phyloP scores from a whole-genome alignment of 1,139 yeast genomes.

The Eremothecium gossypii region DNA sequence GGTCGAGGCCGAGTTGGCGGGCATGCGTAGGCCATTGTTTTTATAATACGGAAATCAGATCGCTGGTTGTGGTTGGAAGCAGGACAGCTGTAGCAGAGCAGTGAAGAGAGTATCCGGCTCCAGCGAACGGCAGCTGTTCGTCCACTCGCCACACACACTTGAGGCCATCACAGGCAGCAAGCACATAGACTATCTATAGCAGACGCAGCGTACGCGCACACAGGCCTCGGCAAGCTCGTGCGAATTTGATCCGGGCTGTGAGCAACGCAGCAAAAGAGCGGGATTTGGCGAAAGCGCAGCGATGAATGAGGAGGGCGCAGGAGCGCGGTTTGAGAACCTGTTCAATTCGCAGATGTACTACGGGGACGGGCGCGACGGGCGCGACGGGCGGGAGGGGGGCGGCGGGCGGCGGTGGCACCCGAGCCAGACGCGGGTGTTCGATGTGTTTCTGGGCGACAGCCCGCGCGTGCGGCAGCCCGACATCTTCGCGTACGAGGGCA shows the following conservation, averaged over 20 bases:
- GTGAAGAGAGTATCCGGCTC: no score
- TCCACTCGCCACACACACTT: no score
- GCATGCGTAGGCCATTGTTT: conserved; percentile 2
- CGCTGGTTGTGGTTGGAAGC: background rate
- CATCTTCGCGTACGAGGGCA: conserved; percentile 8
- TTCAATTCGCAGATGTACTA: conserved; percentile 1
- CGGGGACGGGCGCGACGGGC: background rate
- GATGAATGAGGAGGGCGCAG: conserved; percentile 2
- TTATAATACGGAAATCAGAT: conserved; percentile 3
- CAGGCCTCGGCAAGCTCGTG: no score
- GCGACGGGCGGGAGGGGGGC: background rate
- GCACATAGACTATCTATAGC: no score
- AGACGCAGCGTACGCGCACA: no score
- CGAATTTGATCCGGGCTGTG: no score
- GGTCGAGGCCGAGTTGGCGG: background rate
- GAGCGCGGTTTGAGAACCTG: conserved; percentile 3
- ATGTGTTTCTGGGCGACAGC: conserved; percentile 20
- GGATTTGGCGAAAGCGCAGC: background rate
- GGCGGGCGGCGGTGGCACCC: conserved; percentile 9
- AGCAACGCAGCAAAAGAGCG: background rate
- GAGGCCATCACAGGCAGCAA: no score
- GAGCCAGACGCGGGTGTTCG: conserved; percentile 20
- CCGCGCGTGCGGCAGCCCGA: conserved; percentile 12
- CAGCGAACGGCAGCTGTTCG: no score
- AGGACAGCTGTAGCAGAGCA: no score